Conservation (phyloP, 495 filamentous ascomycete genomes). For the Echria macrotheca region DNA sequence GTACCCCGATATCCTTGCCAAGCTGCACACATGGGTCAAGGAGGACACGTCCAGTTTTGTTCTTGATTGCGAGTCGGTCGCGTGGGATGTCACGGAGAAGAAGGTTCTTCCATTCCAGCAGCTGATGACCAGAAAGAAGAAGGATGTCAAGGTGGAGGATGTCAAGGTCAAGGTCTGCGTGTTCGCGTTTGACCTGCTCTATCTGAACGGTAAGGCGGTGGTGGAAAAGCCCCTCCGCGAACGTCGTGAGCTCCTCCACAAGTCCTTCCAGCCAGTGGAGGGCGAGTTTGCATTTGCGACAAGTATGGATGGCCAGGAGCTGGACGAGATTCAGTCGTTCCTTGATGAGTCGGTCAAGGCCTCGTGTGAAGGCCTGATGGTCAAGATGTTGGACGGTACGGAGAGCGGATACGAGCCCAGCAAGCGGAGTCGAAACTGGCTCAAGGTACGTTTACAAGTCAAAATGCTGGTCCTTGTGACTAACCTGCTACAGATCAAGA, state of each 20-base stretch:
- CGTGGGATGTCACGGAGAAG: slow-evolving; percentile 88
- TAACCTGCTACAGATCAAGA: slow-evolving; percentile 64
- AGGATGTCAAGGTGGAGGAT: slow-evolving; percentile 96
- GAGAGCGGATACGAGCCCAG: slow-evolving; percentile 93
- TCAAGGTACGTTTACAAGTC: slow-evolving; percentile 59
- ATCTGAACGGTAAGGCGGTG: slow-evolving; percentile 85
- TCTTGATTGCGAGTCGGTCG: slow-evolving; percentile 96
- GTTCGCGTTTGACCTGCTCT: slow-evolving; percentile 93
- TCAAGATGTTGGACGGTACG: slow-evolving; percentile 93
- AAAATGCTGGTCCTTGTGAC: neutral
- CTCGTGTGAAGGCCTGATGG: slow-evolving; percentile 95
- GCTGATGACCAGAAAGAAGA: slow-evolving; percentile 94
- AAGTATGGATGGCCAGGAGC: slow-evolving; percentile 75
- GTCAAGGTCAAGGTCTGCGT: slow-evolving; percentile 97
- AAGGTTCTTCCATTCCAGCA: slow-evolving; percentile 96
- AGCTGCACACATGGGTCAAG: slow-evolving; percentile 85
- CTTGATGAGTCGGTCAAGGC: slow-evolving; percentile 92
- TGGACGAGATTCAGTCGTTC: slow-evolving; percentile 87
- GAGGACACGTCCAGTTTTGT: slow-evolving; percentile 87
- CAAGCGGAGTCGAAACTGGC: slow-evolving; percentile 94
- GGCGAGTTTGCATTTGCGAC: slow-evolving; percentile 92
- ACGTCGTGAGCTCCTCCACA: slow-evolving; percentile 68
- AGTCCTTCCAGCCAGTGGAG: slow-evolving; percentile 68
- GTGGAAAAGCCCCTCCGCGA: slow-evolving; percentile 85
- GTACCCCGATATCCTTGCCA: slow-evolving; percentile 89